A percentile compares a stretch with the other conserved stretches of the same genome.
These are phyloP conservation scores for Echites panduratus DNA, from an alignment of 257 asterid genomes.

Conservation along the genomic window DNA sequence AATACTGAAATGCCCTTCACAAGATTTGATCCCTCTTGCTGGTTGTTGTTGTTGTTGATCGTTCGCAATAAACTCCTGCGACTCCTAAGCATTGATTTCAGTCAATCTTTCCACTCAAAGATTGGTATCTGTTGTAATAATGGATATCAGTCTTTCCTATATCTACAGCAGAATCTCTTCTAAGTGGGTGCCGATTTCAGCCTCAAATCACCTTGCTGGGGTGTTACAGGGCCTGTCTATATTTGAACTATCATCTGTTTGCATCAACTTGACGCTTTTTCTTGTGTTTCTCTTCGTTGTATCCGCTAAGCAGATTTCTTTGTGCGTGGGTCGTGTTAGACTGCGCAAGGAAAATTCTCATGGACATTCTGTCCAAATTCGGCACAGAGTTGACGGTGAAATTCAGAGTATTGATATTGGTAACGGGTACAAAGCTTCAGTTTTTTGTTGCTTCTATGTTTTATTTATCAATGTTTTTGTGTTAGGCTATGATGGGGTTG, in stretches of 20 bases:
- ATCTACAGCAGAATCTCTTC: conserved; percentile 17
- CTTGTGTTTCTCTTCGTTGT: conserved; percentile 60
- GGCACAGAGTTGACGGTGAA: conserved; percentile 37
- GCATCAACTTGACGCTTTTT: conserved; percentile 68
- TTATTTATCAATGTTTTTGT: conserved; percentile 53
- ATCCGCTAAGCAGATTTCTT: conserved; percentile 52
- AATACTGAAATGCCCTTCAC: conserved; percentile 66
- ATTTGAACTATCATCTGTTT: conserved; percentile 64
- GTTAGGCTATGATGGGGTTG: conserved; percentile 55
- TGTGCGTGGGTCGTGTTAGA: conserved; percentile 57
- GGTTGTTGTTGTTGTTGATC: conserved; percentile 21
- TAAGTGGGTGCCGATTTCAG: conserved; percentile 19
- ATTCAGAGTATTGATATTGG: conserved; percentile 45
- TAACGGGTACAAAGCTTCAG: conserved; percentile 49
- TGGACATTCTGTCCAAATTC: conserved; percentile 25
- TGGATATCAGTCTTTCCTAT: conserved; percentile 66
- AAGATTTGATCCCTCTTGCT: conserved; percentile 38
- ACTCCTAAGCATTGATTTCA: conserved; percentile 29
- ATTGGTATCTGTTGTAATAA: conserved; percentile 47
- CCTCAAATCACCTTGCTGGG: conserved; percentile 25
- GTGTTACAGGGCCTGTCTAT: conserved; percentile 41
- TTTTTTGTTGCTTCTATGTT: conserved; percentile 63
- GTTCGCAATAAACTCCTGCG: conserved; percentile 15
- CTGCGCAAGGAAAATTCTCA: conserved; percentile 41
- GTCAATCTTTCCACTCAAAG: conserved; percentile 26